Conservation (phyloP, 352 stramenopile species). For the Phytophthora parvispora region DNA sequence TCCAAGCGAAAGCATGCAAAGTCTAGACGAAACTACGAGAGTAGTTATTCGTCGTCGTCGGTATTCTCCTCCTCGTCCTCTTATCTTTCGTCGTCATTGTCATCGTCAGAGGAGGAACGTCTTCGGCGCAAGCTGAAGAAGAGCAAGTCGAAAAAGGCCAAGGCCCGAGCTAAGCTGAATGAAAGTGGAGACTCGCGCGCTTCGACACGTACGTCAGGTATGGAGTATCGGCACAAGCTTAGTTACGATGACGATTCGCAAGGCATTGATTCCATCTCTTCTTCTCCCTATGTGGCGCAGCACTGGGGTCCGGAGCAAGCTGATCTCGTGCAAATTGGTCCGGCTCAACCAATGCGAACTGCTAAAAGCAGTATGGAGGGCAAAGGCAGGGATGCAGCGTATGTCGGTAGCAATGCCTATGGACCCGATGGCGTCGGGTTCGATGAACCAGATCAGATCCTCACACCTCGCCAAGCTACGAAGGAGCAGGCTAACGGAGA, state of each 20-base stretch:
- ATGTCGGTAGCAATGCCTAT: neutral
- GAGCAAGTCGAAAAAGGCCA: conserved; percentile 24
- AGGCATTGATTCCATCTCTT: conserved; percentile 15
- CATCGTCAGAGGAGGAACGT: conserved; percentile 34
- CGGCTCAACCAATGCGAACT: neutral
- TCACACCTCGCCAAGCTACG: conserved; percentile 2
- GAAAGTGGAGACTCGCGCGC: conserved; percentile 13
- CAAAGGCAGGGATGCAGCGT: neutral
- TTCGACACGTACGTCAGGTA: conserved; percentile 19
- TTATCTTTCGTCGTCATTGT: conserved; percentile 20
- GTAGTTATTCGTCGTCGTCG: conserved; percentile 27
- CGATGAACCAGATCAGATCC: conserved; percentile 7
- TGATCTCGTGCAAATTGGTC: neutral
- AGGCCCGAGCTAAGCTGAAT: conserved; percentile 11
- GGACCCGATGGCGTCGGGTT: conserved; percentile 14
- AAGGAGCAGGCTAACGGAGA: conserved; percentile 23
- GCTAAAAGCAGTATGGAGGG: neutral
- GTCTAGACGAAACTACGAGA: conserved; percentile 25
- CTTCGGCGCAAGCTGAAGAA: conserved; percentile 27
- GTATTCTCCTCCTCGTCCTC: conserved; percentile 12
- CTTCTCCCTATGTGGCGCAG: conserved; percentile 13
- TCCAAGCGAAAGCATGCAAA: conserved; percentile 20
- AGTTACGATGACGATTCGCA: conserved; percentile 15
- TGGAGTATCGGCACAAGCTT: conserved; percentile 7
- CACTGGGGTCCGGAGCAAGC: neutral